phyloP scores from a whole-genome alignment of 805 yeast species.

The Lipomyces kockii region DNA sequence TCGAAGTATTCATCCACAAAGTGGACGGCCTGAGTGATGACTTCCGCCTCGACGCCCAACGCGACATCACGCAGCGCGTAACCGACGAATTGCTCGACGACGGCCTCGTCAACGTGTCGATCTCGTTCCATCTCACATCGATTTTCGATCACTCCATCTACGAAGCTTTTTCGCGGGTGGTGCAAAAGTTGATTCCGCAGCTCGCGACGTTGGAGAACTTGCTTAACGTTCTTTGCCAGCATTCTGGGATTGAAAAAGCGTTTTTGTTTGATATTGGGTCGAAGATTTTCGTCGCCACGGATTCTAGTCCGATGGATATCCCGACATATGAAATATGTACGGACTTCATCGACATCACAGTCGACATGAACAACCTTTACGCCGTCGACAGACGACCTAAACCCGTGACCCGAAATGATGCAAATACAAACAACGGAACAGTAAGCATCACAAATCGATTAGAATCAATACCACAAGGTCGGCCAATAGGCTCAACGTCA shows the following conservation, averaged over 20 bases:
- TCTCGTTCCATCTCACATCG: constrained; percentile 87
- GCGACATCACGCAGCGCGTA: constrained; percentile 94
- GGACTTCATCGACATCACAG: constrained; percentile 92
- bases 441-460: constrained; percentile 11
- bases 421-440: constrained; percentile 18
- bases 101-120: constrained; percentile 89
- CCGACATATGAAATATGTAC: constrained; percentile 97
- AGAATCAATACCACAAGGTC: constrained; percentile 1
- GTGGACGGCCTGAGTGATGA: constrained; percentile 95
- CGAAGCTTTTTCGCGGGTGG: constrained; percentile 92
- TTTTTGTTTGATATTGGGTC: constrained; percentile 90
- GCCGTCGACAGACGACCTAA: constrained; percentile 17
- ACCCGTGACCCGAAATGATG: constrained; percentile 18
- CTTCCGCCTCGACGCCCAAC: constrained; percentile 88
- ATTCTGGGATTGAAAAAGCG: constrained; percentile 89
- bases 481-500: constrained; percentile 64
- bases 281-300: constrained; percentile 94
- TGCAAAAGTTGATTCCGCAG: constrained; percentile 88
- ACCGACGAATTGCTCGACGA: constrained; percentile 89
- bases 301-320: constrained; percentile 92
- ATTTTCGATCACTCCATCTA: constrained; percentile 95
- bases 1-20: constrained; percentile 93
- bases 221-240: constrained; percentile 85
- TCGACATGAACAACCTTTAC: constrained; percentile 68
- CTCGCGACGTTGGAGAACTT: constrained; percentile 85